Percentiles rank a stretch among this genome's conserved stretches.
phyloP scores from a whole-genome alignment of 1,139 yeast species.

The Candida pseudocylindracea region DNA sequence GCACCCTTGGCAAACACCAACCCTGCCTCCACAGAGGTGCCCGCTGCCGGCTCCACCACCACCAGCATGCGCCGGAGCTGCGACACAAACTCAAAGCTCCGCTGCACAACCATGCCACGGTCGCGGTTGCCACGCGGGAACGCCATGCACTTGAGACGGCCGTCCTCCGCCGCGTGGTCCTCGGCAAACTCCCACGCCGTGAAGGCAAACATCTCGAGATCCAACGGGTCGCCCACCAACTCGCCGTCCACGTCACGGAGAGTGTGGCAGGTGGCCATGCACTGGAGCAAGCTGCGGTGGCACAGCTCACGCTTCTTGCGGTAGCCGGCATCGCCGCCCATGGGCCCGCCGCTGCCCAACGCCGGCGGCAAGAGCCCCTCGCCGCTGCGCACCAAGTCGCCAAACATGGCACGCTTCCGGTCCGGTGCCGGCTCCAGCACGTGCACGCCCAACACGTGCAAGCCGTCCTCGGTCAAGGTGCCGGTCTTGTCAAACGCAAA shows the following conservation, averaged over 20 bases:
- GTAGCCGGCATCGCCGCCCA: constrained; percentile 4
- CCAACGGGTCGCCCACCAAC: constrained; percentile 82
- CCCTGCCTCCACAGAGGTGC: constrained; percentile 2
- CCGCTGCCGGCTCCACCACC: constrained; percentile 12
- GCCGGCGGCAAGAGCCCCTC: constrained; percentile 6
- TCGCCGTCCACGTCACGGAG: constrained; percentile 59
- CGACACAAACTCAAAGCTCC: constrained; percentile 72
- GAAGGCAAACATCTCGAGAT: constrained; percentile 79
- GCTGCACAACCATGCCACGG: not conserved
- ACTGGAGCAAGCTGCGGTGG: constrained; percentile 11
- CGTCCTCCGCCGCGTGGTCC: constrained; percentile 10
- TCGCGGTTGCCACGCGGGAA: no score
- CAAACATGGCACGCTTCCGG: constrained; percentile 27
- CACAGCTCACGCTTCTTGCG: no score
- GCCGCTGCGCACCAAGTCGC: constrained; percentile 14
- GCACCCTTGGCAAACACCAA: constrained; percentile 78
- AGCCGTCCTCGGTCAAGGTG: constrained; percentile 88
- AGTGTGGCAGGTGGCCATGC: constrained; percentile 79
- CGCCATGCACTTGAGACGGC: not conserved
- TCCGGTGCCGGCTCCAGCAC: constrained; percentile 28
- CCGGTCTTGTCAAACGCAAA: constrained; percentile 95
- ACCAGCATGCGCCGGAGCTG: constrained; percentile 84
- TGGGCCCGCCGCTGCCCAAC: not conserved
- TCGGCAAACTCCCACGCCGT: constrained; percentile 60
- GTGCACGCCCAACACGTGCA: constrained; percentile 81